These are phyloP conservation scores for Breviolum minutum DNA, from an alignment of 73 alveolate genomes.

Conservation along the genomic window DNA sequence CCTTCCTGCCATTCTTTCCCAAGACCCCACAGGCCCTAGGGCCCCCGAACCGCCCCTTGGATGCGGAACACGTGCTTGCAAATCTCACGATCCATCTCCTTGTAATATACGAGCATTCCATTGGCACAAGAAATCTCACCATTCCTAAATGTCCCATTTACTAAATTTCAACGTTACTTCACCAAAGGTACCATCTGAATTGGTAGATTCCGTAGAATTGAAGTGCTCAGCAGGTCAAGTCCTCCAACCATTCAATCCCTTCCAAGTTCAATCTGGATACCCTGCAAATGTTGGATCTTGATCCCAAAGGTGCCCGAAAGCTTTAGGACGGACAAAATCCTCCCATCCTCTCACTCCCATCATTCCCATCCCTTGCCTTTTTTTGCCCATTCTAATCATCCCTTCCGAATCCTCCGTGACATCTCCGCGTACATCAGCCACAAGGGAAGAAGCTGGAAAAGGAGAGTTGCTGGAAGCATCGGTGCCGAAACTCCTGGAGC, in stretches of 20 bases:
- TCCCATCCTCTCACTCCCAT: background rate
- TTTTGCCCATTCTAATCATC: background rate
- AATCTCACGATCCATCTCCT: conserved; percentile 73
- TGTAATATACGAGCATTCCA: background rate
- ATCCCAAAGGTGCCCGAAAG: too few relatives aligned
- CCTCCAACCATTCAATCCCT: too few relatives aligned
- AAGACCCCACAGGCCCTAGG: background rate
- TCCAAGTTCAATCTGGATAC: too few relatives aligned
- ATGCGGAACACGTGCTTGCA: conserved; percentile 57
- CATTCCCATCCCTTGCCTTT: background rate
- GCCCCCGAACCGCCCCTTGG: conserved; percentile 36
- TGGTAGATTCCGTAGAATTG: too few relatives aligned
- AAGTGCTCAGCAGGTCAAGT: too few relatives aligned
- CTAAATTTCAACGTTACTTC: background rate
- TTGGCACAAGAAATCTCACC: background rate
- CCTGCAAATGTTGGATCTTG: too few relatives aligned
- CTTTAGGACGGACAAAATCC: too few relatives aligned
- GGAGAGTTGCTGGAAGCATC: conserved; percentile 30
- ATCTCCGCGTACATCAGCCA: conserved; percentile 32
- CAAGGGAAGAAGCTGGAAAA: conserved; percentile 30
- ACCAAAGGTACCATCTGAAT: background rate
- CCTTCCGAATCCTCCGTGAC: conserved; percentile 10
- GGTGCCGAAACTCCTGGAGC: conserved; percentile 40
- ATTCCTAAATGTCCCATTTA: background rate
- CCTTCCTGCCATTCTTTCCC: background rate